These are phyloP conservation scores for Boletus sp. DNA, from an alignment of 768 basidiomycete genomes.

Conservation along the genomic window DNA sequence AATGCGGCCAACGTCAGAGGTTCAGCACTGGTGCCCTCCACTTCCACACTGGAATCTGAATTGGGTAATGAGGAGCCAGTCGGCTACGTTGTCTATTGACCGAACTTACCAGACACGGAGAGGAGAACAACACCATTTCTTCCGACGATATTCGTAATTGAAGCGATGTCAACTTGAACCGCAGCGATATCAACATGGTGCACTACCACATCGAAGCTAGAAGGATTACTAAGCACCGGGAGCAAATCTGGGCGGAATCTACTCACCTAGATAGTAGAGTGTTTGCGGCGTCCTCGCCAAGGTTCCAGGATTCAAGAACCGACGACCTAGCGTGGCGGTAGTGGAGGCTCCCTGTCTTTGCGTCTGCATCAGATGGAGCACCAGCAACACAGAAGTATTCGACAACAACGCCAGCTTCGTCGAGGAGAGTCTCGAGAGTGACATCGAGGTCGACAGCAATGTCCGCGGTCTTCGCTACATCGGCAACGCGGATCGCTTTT, in stretches of 20 bases:
- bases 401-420: slow-evolving; percentile 13
- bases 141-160: slow-evolving; percentile 26
- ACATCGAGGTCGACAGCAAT: slow-evolving; percentile 18
- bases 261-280: slow-evolving; percentile 13
- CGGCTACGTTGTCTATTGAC: background rate
- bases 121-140: slow-evolving; percentile 22
- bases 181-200: slow-evolving; percentile 22
- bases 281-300: slow-evolving; percentile 3
- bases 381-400: slow-evolving; percentile 21
- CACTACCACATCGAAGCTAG: slow-evolving; percentile 22
- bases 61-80: background rate
- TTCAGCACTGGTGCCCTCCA: slow-evolving; percentile 16
- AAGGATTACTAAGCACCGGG: background rate
- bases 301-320: slow-evolving; percentile 22
- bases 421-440: slow-evolving; percentile 16
- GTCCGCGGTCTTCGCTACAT: slow-evolving; percentile 20
- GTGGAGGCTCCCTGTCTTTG: slow-evolving; percentile 15
- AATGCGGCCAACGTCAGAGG: slow-evolving; percentile 12
- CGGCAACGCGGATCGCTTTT: slow-evolving; percentile 25
- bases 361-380: slow-evolving; percentile 21
- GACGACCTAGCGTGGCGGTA: slow-evolving; percentile 15
- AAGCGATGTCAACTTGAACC: slow-evolving; percentile 18
- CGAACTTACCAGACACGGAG: slow-evolving; percentile 19
- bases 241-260: fast-evolving
- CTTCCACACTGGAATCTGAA: slow-evolving; percentile 16